Evolutionary conservation across 306 rosid species (phyloP), one percentile per base, ranked within the genome.

Genomic region (Cucumis sativus): DNA sequence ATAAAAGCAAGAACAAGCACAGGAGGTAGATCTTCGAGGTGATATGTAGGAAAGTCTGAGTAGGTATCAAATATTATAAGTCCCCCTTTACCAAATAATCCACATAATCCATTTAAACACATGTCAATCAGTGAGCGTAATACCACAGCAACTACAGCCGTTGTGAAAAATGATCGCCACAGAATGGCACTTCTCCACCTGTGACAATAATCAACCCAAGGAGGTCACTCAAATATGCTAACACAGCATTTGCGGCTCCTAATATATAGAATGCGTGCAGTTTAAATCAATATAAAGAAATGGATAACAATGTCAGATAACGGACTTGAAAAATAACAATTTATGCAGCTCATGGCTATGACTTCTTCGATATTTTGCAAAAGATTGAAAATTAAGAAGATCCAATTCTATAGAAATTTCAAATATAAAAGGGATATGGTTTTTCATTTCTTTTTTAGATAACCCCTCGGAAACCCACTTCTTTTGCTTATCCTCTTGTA

Each of bases 111-210:
- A 61, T 95, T 90, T 37, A 84, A 81, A 82, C 99, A 95, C 75
- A 95, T 55, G 82, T 90, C 97, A 83, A 92, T 95, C 55, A 91
- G 78, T 76, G 97, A 91, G 43, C 92, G 99, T 71, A 95, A 91
- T 66, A 91, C 83, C 76, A 95, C 84, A 47, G 97, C 99, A 70
- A 92, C 97, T 58, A 87, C 69, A 71, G 99, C 99, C 40, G 97
- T 84, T 17, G 97, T 85, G 80, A 95, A 95, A 88, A 95, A 95
- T 82, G 97, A 85, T 88, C 99, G 90, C 99, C 99, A 95, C 45
- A 95, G 83, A 89, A 95, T 96, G 71, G 97, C 89, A 81, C 93
- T 83, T 87, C 97, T 88, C 99, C 97, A 95, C 97, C 99, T 95
- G 80, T 77, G 85, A 74, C 84, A 83, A 68, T 9, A 28, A 16